Percentiles rank a stretch among this genome's conserved stretches.
phyloP scores from a whole-genome alignment of 1,139 yeast genomes.

The Pneumocystis sp. region DNA sequence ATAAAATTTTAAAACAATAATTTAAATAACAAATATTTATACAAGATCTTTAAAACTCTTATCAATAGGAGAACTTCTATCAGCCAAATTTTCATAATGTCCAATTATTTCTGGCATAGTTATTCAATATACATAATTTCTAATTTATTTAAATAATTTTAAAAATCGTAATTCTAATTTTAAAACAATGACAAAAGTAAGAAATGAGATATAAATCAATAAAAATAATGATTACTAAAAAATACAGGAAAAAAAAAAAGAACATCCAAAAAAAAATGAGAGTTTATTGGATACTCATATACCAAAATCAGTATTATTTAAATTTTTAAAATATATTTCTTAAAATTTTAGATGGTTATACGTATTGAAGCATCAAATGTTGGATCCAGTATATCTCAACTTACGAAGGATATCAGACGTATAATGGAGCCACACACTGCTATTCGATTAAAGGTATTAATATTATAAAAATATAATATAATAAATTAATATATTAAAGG shows the following conservation, averaged over 20 bases:
- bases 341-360: conserved; percentile 34
- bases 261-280: neutral
- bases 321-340: conserved; percentile 26
- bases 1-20: conserved; percentile 21
- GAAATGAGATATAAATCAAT: neutral
- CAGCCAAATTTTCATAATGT: neutral
- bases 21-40: neutral
- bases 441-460: conserved; percentile 40
- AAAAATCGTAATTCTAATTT: neutral
- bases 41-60: neutral
- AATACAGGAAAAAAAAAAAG: neutral
- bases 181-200: neutral
- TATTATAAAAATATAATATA: neutral
- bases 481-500: conserved; percentile 22
- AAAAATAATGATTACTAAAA: neutral
- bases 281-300: neutral
- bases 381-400: conserved; percentile 67
- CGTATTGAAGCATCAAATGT: conserved; percentile 67
- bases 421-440: conserved; percentile 98
- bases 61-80: neutral
- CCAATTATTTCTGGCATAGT: neutral
- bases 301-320: neutral
- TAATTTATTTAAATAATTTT: too few species aligned
- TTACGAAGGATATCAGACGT: conserved; percentile 73
- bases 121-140: neutral